Evolutionary conservation across 148 eudicot genomes (phyloP).

Genomic region (Arbutus unedo): DNA sequence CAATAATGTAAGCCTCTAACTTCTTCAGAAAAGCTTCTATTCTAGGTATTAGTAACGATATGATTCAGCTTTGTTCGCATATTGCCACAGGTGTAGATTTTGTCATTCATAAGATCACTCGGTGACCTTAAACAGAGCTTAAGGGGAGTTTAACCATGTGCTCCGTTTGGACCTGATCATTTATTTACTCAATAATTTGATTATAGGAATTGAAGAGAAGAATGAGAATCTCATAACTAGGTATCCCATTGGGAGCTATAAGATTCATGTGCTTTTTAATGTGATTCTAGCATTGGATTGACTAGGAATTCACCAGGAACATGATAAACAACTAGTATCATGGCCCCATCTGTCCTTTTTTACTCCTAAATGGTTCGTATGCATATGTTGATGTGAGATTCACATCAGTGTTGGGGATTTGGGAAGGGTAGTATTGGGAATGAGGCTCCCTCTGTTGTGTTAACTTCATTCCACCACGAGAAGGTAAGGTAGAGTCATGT

Average conservation of each 20-base stretch:
- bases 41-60: not conserved
- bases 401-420: too few species aligned
- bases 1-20: constrained; percentile 61
- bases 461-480: too few species aligned
- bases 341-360: not conserved
- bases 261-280: not conserved
- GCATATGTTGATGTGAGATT: too few species aligned
- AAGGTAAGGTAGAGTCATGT: too few species aligned
- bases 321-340: not conserved
- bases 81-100: not conserved
- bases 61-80: not conserved
- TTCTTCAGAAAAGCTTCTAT: not conserved
- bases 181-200: not conserved
- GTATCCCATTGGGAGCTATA: not conserved
- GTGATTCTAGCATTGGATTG: not conserved
- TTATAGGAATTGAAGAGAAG: not conserved
- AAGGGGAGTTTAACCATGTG: not conserved
- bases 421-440: too few species aligned
- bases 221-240: not conserved
- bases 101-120: not conserved
- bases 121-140: not conserved
- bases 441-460: too few species aligned
- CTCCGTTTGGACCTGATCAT: not conserved
- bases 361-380: too few species aligned
- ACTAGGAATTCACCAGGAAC: not conserved